Percentiles rank a stretch among this genome's conserved stretches.
Evolutionary conservation across 257 asterid genomes (phyloP).

Genomic region (Agastache rugosa): DNA sequence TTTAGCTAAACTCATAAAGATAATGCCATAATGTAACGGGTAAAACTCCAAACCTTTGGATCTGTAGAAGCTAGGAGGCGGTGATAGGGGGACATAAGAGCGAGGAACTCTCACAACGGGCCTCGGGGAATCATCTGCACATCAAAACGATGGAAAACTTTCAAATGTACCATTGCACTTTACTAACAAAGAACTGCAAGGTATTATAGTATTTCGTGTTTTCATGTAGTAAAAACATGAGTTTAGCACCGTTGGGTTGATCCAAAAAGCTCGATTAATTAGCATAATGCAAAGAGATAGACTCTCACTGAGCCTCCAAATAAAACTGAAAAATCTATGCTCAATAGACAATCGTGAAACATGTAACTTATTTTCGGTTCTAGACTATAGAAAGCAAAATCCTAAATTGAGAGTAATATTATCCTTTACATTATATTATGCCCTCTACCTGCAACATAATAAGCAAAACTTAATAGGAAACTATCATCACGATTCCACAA

Average conservation of each 20-base stretch:
- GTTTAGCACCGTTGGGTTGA: neutral
- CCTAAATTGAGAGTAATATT: neutral
- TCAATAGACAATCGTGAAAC: neutral
- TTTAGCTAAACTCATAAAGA: neutral
- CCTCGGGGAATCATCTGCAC: slow-evolving; percentile 68
- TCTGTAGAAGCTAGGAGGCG: slow-evolving; percentile 46
- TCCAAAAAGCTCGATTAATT: neutral
- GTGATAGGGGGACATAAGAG: slow-evolving; percentile 54
- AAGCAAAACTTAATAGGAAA: neutral
- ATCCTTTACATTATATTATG: neutral
- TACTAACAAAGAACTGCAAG: neutral
- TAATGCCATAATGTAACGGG: neutral
- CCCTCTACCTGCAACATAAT: neutral
- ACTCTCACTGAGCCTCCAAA: slow-evolving; percentile 14
- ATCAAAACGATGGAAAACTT: slow-evolving; percentile 15
- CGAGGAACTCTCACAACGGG: slow-evolving; percentile 73
- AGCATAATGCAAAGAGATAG: neutral
- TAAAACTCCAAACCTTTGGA: slow-evolving; percentile 51
- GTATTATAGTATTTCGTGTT: neutral
- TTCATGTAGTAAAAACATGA: neutral
- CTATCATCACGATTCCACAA: neutral
- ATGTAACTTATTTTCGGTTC: neutral
- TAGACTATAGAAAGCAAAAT: neutral
- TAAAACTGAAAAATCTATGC: neutral
- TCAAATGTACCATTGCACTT: neutral